Conservation (phyloP, 1,139 yeast genomes). For the Lizanozyma gosingica region DNA sequence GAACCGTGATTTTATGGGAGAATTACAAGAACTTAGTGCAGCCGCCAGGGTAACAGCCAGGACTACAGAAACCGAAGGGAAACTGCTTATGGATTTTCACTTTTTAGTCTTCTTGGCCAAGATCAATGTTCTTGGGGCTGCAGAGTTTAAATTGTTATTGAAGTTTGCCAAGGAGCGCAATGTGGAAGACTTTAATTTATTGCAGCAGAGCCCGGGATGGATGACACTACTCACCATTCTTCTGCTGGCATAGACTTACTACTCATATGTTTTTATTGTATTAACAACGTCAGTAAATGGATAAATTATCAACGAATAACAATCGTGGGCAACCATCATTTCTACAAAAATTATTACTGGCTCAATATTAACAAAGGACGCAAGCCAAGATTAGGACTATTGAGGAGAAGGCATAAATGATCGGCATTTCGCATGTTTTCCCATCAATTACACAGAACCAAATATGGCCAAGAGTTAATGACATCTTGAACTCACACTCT, state of each 20-base stretch:
- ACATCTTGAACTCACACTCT: no score
- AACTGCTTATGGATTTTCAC: slow-evolving; percentile 58
- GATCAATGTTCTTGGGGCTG: slow-evolving; percentile 42
- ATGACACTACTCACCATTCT: slow-evolving; percentile 57
- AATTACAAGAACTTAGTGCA: slow-evolving; percentile 51
- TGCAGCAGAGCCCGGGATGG: slow-evolving; percentile 69
- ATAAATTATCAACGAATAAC: no score
- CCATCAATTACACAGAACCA: no score
- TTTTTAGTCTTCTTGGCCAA: slow-evolving; percentile 48
- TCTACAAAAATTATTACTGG: no score
- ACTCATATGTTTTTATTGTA: no score
- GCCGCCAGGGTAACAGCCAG: slow-evolving; percentile 11
- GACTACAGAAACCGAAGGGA: not conserved
- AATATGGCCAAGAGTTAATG: no score
- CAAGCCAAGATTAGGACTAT: no score
- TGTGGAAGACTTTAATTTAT: slow-evolving; percentile 38
- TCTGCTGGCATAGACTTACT: not conserved
- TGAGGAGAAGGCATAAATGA: no score
- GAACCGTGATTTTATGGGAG: slow-evolving; percentile 69
- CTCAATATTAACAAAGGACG: no score
- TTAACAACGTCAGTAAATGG: no score
- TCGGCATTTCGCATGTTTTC: no score
- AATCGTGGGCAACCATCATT: no score
- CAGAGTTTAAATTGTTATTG: slow-evolving; percentile 42
- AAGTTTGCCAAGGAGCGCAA: slow-evolving; percentile 29